phyloP scores from a whole-genome alignment of 768 basidiomycete species.

The Cystobasidium tubakii region DNA sequence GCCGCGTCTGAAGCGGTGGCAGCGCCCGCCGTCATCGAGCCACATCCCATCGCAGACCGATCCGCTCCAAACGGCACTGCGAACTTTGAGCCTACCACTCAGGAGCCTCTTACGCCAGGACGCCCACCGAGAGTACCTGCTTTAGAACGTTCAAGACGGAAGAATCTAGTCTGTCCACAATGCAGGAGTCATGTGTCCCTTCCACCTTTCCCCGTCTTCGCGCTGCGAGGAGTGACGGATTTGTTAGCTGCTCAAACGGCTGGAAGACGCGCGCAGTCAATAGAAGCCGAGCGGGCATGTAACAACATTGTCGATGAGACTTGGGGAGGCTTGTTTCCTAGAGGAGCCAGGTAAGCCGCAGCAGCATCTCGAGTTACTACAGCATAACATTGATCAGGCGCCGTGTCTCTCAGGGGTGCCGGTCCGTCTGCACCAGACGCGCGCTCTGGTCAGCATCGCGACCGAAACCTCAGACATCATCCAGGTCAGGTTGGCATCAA shows the following conservation, averaged over 20 bases:
- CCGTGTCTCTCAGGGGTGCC: neutral
- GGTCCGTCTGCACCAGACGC: too few species aligned
- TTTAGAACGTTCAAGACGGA: neutral
- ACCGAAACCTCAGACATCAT: neutral
- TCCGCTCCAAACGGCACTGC: neutral
- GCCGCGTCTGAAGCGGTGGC: neutral
- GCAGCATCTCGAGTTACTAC: neutral
- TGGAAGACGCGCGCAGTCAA: neutral
- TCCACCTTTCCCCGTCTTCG: conserved; percentile 31
- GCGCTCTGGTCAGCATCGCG: neutral
- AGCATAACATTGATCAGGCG: neutral
- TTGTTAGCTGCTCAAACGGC: neutral
- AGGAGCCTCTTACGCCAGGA: neutral
- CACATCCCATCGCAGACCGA: neutral
- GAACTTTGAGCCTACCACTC: too few species aligned
- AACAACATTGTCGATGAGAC: conserved; percentile 6
- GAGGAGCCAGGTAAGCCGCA: neutral
- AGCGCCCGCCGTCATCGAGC: too few species aligned
- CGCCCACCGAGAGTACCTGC: neutral
- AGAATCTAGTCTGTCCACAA: conserved; percentile 32
- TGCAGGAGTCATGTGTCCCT: conserved; percentile 9
- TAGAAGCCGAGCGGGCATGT: neutral
- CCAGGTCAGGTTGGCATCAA: neutral
- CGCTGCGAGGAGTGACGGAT: neutral
- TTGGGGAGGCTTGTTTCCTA: conserved; percentile 29